Evolutionary conservation across 2,329 filamentous ascomycete species (phyloP), one percentile per base, ranked within the genome.

Genomic region (Bipolaris oryzae): DNA sequence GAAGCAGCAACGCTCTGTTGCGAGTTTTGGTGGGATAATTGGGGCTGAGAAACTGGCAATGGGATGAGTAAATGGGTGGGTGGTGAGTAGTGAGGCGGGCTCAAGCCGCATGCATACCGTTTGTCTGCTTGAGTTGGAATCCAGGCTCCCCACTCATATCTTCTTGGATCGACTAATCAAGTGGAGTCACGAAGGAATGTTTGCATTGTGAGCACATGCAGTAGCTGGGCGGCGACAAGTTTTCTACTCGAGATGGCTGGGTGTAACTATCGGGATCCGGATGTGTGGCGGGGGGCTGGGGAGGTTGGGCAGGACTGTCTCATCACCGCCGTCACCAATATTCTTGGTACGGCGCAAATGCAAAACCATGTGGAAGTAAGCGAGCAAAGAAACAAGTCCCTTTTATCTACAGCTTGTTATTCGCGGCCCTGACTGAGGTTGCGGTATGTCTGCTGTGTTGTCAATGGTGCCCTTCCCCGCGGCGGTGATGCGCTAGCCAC

Each of bases 1-100:
- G 78, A 80, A 21, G 78, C 80, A 38, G 79, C 76, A 59, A 82
- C 75, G 62, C 78, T 81, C 60, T 79, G 79, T 60, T 78, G 74
- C 3, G 80, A 82, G 51, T 63, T 59, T 43, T 74, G 72, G 57
- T 78, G 76, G 7, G 74, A 73, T 37, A 80, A 66, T 52, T 71
- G 74, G 13, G 78, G 77, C 56, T 64, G 71, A 52, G 72, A 76
- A 54, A 78, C 77, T 79, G 65, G 37, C 43, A 11, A 38, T 39
- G 31, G 23, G 13, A 53, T 71, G 47, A 66, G 67, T 63, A 33
- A 31, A 53, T 38, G 44, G 53, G 51, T 41, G n/a, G 38, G 18
- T 35, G 34, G 49, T 23, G 57, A 21, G 28, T 45, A 16, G 28
- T 31, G 42, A 13, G n/a, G 47, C 44, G 15, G 15, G 45, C 20